These are phyloP conservation scores for Vitis hybrid DNA, from an alignment of 177 flowering plant species.

Conservation along the genomic window DNA sequence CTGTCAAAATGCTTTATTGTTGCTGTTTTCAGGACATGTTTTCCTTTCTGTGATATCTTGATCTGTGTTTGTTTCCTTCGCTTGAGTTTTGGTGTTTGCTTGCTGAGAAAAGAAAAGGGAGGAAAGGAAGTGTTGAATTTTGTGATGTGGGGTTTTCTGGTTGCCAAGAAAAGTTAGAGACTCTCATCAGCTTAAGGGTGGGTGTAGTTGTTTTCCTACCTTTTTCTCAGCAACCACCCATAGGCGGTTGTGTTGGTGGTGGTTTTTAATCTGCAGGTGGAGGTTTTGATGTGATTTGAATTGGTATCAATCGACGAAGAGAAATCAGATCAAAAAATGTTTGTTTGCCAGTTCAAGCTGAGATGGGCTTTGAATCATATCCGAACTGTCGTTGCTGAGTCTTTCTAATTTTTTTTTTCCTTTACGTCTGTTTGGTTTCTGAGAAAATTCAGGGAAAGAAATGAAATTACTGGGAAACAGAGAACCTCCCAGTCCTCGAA, in stretches of 20 bases:
- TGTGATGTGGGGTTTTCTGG: neutral
- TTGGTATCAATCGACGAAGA: neutral
- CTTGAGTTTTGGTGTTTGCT: neutral
- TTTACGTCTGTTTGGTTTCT: too few relatives aligned
- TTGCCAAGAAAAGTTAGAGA: neutral
- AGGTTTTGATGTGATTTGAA: neutral
- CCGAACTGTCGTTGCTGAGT: neutral
- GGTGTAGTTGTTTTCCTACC: neutral
- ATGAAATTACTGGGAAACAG: too few relatives aligned
- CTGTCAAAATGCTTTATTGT: too few relatives aligned
- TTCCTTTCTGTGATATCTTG: neutral
- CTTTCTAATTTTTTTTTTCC: too few relatives aligned
- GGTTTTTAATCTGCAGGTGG: neutral
- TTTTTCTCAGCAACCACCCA: slow-evolving; percentile 9
- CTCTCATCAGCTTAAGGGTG: neutral
- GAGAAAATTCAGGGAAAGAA: too few relatives aligned
- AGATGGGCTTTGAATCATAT: neutral
- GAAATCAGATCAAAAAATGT: neutral
- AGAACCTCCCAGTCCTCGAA: too few relatives aligned
- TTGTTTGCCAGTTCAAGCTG: neutral
- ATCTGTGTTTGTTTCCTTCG: neutral
- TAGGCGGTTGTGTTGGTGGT: neutral
- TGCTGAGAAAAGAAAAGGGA: neutral
- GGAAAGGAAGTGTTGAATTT: too few relatives aligned
- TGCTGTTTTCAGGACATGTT: too few relatives aligned